Conservation (phyloP, 148 eudicot species). For the Vaccinium myrtillus region DNA sequence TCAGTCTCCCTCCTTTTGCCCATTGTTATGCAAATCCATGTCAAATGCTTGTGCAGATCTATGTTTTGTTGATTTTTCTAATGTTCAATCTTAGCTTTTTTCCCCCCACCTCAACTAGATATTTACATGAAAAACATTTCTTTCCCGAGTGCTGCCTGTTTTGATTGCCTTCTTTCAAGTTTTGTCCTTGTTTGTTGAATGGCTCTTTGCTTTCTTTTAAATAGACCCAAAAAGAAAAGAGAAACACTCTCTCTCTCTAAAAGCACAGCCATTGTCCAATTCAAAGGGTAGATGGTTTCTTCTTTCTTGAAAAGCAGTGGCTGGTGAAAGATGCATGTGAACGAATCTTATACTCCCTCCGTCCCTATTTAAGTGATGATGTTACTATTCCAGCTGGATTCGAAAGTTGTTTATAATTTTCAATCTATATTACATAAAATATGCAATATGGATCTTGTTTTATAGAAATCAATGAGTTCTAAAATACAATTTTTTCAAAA, state of each 20-base stretch:
- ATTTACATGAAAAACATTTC: not conserved
- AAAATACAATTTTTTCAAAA: too few species aligned
- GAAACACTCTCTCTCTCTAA: not conserved
- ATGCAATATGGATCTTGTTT: too few species aligned
- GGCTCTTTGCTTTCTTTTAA: constrained; percentile 3
- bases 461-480: too few species aligned
- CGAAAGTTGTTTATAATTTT: too few species aligned
- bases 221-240: not conserved
- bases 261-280: not conserved
- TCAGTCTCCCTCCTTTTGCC: not conserved
- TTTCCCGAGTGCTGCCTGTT: not conserved
- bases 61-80: not conserved
- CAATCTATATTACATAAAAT: too few species aligned
- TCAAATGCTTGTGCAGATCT: not conserved
- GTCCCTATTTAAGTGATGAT: too few species aligned
- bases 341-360: not conserved
- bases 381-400: too few species aligned
- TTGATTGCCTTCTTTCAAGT: not conserved
- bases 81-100: not conserved
- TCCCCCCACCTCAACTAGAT: not conserved
- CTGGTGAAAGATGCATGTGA: not conserved
- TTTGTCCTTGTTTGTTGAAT: not conserved
- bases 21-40: not conserved
- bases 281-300: not conserved
- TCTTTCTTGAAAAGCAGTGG: not conserved